phyloP scores from a whole-genome alignment of 2,329 filamentous ascomycete genomes.

The Stachybotrys echinatus region DNA sequence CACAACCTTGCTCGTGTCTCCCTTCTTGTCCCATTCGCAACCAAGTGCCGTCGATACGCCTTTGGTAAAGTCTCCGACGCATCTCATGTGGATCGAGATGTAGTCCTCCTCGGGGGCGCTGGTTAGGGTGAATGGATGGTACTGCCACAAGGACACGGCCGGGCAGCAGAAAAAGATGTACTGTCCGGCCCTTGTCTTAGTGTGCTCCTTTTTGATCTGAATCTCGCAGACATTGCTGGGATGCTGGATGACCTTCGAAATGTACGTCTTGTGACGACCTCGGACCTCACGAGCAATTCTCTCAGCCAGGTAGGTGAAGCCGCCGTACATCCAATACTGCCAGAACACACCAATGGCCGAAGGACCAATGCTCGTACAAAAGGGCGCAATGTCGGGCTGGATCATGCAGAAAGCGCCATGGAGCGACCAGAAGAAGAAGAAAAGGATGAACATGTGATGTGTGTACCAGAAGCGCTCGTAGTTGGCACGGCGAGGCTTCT shows the following conservation, averaged over 20 bases:
- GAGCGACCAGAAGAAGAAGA: slow-evolving; percentile 89
- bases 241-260: slow-evolving; percentile 86
- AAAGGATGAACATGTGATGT: slow-evolving; percentile 81
- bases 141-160: slow-evolving; percentile 81
- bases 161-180: slow-evolving; percentile 89
- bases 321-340: slow-evolving; percentile 86
- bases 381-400: slow-evolving; percentile 74
- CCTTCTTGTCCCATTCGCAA: slow-evolving; percentile 60
- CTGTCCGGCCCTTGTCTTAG: slow-evolving; percentile 74
- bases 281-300: slow-evolving; percentile 72
- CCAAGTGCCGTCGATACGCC: slow-evolving; percentile 65
- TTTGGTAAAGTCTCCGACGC: slow-evolving; percentile 77
- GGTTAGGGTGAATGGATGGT: slow-evolving; percentile 82
- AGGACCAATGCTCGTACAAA: slow-evolving; percentile 63
- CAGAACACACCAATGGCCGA: slow-evolving; percentile 73
- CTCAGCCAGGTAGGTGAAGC: slow-evolving; percentile 75
- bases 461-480: slow-evolving; percentile 91
- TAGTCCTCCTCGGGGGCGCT: slow-evolving; percentile 87
- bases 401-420: slow-evolving; percentile 91
- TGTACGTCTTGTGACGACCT: slow-evolving; percentile 76
- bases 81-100: slow-evolving; percentile 79
- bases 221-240: slow-evolving; percentile 86
- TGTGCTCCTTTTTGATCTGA: slow-evolving; percentile 86
- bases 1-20: slow-evolving; percentile 59
- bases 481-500: slow-evolving; percentile 73